Conservation (phyloP, 768 basidiomycete species). For the Amyloporia xantha region DNA sequence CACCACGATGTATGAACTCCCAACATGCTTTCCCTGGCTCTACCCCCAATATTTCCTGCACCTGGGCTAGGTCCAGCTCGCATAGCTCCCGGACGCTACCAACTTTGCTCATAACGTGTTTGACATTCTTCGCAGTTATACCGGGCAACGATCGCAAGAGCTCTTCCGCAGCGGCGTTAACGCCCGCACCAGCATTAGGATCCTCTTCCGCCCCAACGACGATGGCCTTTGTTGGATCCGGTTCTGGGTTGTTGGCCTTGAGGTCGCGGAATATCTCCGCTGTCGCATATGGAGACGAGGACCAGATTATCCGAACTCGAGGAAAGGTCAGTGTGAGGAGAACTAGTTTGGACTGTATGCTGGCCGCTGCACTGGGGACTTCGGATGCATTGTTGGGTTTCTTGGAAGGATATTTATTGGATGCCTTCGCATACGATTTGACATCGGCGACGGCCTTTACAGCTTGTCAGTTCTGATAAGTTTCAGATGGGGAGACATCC, state of each 20-base stretch:
- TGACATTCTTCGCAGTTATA: constrained; percentile 75
- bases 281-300: constrained; percentile 89
- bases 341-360: constrained; percentile 88
- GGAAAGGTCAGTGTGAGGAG: constrained; percentile 88
- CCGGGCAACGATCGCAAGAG: constrained; percentile 79
- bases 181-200: constrained; percentile 54
- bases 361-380: constrained; percentile 34
- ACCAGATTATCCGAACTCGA: constrained; percentile 92
- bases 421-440: constrained; percentile 59
- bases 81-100: constrained; percentile 71
- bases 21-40: constrained; percentile 78
- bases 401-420: constrained; percentile 47
- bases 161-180: constrained; percentile 77
- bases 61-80: constrained; percentile 47
- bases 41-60: constrained; percentile 71
- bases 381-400: constrained; percentile 33
- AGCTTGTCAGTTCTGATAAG: background rate
- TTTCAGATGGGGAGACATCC: constrained; percentile 9
- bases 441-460: constrained; percentile 54
- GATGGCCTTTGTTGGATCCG: constrained; percentile 71
- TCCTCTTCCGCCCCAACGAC: constrained; percentile 77
- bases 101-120: constrained; percentile 80
- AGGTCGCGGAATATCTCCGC: constrained; percentile 91
- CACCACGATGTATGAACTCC: constrained; percentile 76
- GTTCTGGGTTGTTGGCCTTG: constrained; percentile 73